Base-by-base conservation (phyloP, 1,139 yeast genomes). In the Taiozyma sp. region DNA sequence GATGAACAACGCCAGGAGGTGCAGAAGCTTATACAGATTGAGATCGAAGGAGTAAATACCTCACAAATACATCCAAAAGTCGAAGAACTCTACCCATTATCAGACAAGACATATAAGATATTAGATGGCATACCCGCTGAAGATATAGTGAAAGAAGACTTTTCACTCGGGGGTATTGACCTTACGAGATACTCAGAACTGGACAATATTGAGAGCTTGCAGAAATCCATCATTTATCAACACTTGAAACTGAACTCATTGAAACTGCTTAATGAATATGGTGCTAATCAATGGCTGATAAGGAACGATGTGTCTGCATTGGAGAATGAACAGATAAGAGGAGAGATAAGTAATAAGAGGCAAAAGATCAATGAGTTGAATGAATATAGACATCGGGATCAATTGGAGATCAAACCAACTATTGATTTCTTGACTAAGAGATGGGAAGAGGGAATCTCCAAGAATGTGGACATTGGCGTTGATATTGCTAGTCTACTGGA, bases 141-240 rank as follows among this genome's bases (percentile, higher is more conserved):
- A 4, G 42, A 49, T 5, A 22, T 49, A n/a, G 39, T 40, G 8
- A 16, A 44, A 3, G 52, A 53, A 19, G 48, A 47, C 5, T 59
- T 59, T 48, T 50, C 59, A 5, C 34, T 57, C 7, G 59, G 59
- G 21, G 64, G 62, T 2, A 52, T 60, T 21, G 58, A 62, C 44
- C 43, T 61, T 10, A 47, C 49, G 0, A 43, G 32, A 22, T 60
- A 59, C 48, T 54, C 58, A 1, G 39, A 55, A 22, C 21, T 56
- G 6, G 53, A 53, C 6, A 48, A 55, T 19, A n/a, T 40, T 2
- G 54, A 56, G 19, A 43, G 49, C 11, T 43, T 61, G 7, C 53
- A 56, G 4, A 50, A 49, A 11, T 51, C 61, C 6, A 43, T 57
- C 2, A 52, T 57, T 0, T 62, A 54, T 48, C 53, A 63, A 10